phyloP scores from a whole-genome alignment of 2,329 filamentous ascomycete species.

The Ophiostoma montium region DNA sequence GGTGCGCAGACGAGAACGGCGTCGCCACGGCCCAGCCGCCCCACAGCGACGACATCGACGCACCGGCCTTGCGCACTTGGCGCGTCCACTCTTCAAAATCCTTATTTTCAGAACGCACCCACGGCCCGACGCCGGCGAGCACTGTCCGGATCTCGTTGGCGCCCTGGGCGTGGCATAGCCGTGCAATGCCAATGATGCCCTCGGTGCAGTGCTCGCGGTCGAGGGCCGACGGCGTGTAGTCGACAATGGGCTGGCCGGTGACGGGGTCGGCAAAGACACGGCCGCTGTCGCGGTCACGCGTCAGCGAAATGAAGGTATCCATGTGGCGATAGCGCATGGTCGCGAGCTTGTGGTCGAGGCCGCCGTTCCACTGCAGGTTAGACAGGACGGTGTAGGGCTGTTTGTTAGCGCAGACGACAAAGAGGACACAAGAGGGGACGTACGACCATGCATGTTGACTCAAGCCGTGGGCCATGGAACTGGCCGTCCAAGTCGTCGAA shows the following conservation, averaged over 20 bases:
- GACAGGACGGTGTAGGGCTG: slow-evolving; percentile 52
- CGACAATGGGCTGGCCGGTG: slow-evolving; percentile 49
- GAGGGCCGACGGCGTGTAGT: slow-evolving; percentile 56
- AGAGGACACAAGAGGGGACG: slow-evolving; percentile 12
- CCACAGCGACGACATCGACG: slow-evolving; percentile 8
- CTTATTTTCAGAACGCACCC: background rate
- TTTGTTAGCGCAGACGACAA: background rate
- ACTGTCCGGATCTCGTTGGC: slow-evolving; percentile 65
- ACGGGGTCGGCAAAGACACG: slow-evolving; percentile 57
- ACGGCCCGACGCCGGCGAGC: slow-evolving; percentile 49
- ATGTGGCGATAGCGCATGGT: slow-evolving; percentile 54
- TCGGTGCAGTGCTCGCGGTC: slow-evolving; percentile 61
- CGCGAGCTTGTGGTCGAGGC: slow-evolving; percentile 58
- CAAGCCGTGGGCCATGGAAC: slow-evolving; percentile 73
- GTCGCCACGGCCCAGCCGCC: slow-evolving; percentile 34
- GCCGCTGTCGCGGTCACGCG: slow-evolving; percentile 63
- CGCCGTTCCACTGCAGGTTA: slow-evolving; percentile 51
- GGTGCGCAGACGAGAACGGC: slow-evolving; percentile 57
- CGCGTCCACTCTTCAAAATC: slow-evolving; percentile 49
- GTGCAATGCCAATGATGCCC: slow-evolving; percentile 56
- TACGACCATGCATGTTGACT: slow-evolving; percentile 57
- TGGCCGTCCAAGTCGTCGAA: slow-evolving; percentile 70
- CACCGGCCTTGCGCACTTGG: slow-evolving; percentile 23
- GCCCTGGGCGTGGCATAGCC: slow-evolving; percentile 64
- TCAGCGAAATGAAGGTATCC: slow-evolving; percentile 58